Conservation (phyloP, 1,284 basidiomycete genomes). For the Austroboletus sp. region DNA sequence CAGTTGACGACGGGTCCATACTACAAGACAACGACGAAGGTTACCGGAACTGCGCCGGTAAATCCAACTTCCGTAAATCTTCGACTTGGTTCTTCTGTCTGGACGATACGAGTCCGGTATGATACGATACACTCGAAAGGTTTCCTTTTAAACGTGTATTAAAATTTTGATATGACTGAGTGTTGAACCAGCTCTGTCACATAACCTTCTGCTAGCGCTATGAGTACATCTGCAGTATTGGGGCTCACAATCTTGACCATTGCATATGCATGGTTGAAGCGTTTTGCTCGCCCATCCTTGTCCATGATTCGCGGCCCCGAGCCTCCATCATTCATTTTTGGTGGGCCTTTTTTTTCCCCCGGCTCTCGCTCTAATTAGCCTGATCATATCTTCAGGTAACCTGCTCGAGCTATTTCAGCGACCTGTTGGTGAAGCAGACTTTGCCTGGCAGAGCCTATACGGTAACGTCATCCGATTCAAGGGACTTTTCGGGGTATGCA, state of each 20-base stretch:
- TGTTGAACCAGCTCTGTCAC: no score
- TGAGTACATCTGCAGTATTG: background rate
- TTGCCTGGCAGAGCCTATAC: conserved; percentile 29
- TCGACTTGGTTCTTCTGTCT: no score
- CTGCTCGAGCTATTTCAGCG: conserved; percentile 22
- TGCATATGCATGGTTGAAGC: conserved; percentile 14
- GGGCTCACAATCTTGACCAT: conserved; percentile 7
- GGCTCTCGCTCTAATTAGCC: no score
- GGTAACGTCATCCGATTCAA: conserved; percentile 15
- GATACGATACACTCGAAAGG: no score
- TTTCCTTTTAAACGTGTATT: background rate
- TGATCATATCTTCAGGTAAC: conserved; percentile 14
- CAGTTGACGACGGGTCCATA: no score
- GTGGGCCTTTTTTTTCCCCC: conserved; percentile 14
- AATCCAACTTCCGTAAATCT: no score
- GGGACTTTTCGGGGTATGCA: no score
- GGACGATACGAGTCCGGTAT: no score
- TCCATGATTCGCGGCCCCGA: conserved; percentile 29
- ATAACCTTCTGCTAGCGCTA: background rate
- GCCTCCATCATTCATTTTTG: conserved; percentile 30
- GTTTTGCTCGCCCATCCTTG: conserved; percentile 18
- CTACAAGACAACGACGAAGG: no score
- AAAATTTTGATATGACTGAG: no score
- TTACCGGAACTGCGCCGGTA: no score
- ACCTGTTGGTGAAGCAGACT: conserved; percentile 27